A percentile compares a stretch with the other conserved stretches of the same genome.
Evolutionary conservation across 768 basidiomycete genomes (phyloP).

Genomic region (Tylopilus felleus): DNA sequence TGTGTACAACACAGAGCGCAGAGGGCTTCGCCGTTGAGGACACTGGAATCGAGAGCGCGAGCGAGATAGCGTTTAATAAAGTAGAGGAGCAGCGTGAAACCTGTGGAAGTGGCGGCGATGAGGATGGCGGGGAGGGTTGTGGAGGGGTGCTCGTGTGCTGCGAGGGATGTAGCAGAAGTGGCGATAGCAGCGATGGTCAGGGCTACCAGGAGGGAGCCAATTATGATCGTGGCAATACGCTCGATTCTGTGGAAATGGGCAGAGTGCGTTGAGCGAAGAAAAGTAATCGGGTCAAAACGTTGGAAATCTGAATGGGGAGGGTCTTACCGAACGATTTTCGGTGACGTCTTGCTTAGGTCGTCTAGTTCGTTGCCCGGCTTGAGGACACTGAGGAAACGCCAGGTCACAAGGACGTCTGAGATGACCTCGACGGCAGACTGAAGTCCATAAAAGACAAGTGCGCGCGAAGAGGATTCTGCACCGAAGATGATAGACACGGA

Average conservation of each 20-base stretch:
- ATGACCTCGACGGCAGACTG: conserved; percentile 47
- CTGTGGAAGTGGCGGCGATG: conserved; percentile 39
- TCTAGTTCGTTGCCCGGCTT: conserved; percentile 34
- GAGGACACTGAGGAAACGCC: conserved; percentile 38
- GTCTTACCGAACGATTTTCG: conserved; percentile 14
- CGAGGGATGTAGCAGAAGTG: conserved; percentile 36
- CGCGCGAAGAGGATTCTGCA: conserved; percentile 40
- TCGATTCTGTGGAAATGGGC: conserved; percentile 30
- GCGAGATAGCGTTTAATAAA: conserved; percentile 45
- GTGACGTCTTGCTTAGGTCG: background rate
- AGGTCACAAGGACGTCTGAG: conserved; percentile 42
- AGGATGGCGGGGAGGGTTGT: conserved; percentile 40
- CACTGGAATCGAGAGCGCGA: conserved; percentile 40
- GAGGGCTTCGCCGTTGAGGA: conserved; percentile 42
- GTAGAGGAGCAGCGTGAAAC: conserved; percentile 42
- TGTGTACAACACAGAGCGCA: conserved; percentile 44
- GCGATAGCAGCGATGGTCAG: conserved; percentile 38
- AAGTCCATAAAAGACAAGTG: conserved; percentile 48
- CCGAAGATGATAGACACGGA: conserved; percentile 44
- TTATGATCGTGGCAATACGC: conserved; percentile 33
- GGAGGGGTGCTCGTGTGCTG: conserved; percentile 36
- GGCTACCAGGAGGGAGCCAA: conserved; percentile 36
- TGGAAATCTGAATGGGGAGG: background rate
- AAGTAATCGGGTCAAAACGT: background rate
- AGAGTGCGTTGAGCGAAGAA: background rate